Base-by-base conservation (phyloP, 1,284 basidiomycete species). In the Leccinum griseonigrum region DNA sequence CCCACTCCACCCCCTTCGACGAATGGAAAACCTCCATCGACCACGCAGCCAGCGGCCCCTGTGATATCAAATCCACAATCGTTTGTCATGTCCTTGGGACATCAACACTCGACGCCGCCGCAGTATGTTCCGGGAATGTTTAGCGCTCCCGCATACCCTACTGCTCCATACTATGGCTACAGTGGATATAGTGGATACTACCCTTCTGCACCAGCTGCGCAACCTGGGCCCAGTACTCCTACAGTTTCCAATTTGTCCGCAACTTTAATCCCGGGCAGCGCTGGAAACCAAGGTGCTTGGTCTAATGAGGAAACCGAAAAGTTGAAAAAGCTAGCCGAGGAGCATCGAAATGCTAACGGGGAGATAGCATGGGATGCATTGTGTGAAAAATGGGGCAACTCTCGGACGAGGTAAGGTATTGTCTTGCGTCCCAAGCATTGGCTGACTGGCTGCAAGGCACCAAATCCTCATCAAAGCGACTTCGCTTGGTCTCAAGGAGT, bases 391-490 rank as follows among this genome's bases (percentile, higher is more conserved):
- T 92, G 88, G 85, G 90, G 90, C 4, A 82, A 82, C 63, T 83
- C 82, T 52, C 79, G 90, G 58, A 85, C 90, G 59, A 85, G 87
- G 90, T 88, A 64, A 48, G 31, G 26, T 53, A 61, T 55, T 46
- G 53, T 26, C 31, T 50, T n/a, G 3, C 3, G 46, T 65, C 58
- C 54, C 36, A 46, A 48, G 22, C 36, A 22, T 58, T 54, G 22
- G 16, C 61, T 73, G 57, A 72, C 56, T 31, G 40, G 58, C 18
- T 31, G 7, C 31, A 66, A 91, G 89, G 68, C 88, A 90, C 67
- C 90, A 92, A 72, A 91, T 92, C 58, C 76, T 91, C 34, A 82
- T 90, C 64, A 91, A 90, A 71, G 90, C 90, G 3, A 91, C 87
- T 1, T 78, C 81, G n/a, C 74, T 92, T 29, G 86, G 87, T 5